Evolutionary conservation across 495 filamentous ascomycete species (phyloP), one percentile per base, ranked within the genome.

Genomic region (Daldinia loculata): DNA sequence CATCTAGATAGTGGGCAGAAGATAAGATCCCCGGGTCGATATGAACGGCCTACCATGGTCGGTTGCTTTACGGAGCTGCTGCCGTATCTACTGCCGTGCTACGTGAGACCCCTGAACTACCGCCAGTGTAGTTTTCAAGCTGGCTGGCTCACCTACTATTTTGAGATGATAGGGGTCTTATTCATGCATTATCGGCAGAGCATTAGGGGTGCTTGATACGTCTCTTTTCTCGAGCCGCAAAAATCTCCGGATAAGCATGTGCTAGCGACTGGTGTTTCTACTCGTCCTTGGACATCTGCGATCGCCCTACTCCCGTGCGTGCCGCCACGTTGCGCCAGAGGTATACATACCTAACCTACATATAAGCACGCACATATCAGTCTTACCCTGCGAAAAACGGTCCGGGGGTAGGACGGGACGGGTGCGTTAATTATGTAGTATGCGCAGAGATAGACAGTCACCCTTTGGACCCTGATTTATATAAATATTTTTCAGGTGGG

Each of bases 221-320:
- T 51, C 24, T 38, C 45, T 17, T 15, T 43, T 27, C 15, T 67
- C 69, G 56, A 72, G 69, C 69, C 69, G 61, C 69, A 68, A 50
- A 71, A 38, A 67, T 61, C 56, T 53, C 63, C 69, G 55, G 69
- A 68, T 63, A 64, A 67, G 64, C 70, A 73, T 73, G 70, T 73
- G 70, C 62, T 45, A 14, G 57, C 43, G 27, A 41, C 36, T 32
- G 29, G 30, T 14, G n/a, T 27, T 73, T 70, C 71, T 80, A 38
- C 75, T 86, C 51, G 82, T 82, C 53, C 79, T 79, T 59, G 76
- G 77, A 77, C 70, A 79, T 29, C 36, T 79, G 61, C 38, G 59
- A 60, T 51, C 67, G 43, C 63, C 63, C 30, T 71, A 11, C 32
- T 70, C 52, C 51, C 30, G 56, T 26, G 24, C 52, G 36, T 60